Evolutionary conservation across 805 yeast species (phyloP).

Genomic region (Candida nanaspora): DNA sequence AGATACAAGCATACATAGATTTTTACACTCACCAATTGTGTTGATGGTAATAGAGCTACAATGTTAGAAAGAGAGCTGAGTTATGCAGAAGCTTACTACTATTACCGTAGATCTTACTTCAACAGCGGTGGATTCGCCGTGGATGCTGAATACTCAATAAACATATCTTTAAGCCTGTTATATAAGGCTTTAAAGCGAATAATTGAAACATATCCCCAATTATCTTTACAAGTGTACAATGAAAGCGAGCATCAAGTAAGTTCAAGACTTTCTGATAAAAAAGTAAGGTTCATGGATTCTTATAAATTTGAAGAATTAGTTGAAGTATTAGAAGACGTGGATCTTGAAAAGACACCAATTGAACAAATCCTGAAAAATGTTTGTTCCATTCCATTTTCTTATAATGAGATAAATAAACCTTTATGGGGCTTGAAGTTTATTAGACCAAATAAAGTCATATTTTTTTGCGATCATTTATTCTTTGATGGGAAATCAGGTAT

Average conservation of each 20-base stretch:
- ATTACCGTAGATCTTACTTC: neutral
- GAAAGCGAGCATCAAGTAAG: neutral
- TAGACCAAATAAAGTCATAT: conserved; percentile 8
- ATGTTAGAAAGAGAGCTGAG: conserved; percentile 3
- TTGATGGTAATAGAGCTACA: too few relatives aligned
- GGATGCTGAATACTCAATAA: conserved; percentile 8
- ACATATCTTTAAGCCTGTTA: conserved; percentile 4
- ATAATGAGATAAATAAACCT: conserved; percentile 6
- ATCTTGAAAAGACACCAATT: neutral
- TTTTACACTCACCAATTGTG: too few relatives aligned
- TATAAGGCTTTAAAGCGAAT: conserved; percentile 8
- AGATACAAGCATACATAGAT: too few relatives aligned
- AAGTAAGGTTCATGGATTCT: conserved; percentile 4
- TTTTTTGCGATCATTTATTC: conserved; percentile 23
- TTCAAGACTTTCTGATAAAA: neutral
- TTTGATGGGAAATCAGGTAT: conserved; percentile 29
- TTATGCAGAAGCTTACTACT: conserved; percentile 7
- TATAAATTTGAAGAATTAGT: conserved; percentile 1
- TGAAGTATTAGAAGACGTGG: conserved; percentile 2
- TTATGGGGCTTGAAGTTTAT: conserved; percentile 16
- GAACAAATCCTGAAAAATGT: conserved; percentile 1
- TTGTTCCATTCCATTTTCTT: neutral
- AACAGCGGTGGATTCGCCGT: conserved; percentile 8
- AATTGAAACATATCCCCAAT: conserved; percentile 9
- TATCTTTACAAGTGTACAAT: conserved; percentile 10